Evolutionary conservation across 208 protist genomes (phyloP), one percentile per base, ranked within the genome.

Genomic region (Crithidia mellificae): DNA sequence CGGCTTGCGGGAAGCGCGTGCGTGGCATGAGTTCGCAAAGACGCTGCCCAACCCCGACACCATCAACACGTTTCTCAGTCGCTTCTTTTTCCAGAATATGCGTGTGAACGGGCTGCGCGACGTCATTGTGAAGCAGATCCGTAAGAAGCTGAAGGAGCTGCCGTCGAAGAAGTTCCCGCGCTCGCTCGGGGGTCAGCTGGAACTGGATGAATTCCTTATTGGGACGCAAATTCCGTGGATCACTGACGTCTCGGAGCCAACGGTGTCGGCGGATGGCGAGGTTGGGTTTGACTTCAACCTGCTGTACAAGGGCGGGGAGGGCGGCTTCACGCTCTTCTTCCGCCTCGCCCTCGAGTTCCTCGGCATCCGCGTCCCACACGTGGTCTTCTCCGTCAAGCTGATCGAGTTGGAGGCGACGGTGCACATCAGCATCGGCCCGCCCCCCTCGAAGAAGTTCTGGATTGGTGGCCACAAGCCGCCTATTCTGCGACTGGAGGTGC

Each of bases 381-480:
- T 92, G 32, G 63, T 90, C 36, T 73, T 92, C 62, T 81, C 80
- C 0, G 66, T 88, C 30, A 89, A 89, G 63, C 65, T 94, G 47
- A 41, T 85, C 44, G 79, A 89, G 50, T 57, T 91, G 7, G 63
- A 87, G 49, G 84, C 62, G 3, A 84, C 80, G 12, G 44, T 90
- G 66, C 84, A 85, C 63, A 64, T 94, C n/a, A 93, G 88, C 72
- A 85, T 96, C 57, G 83, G 88, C 9, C 88, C 87, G 2, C 91
- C 91, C 24, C 91, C 91, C 8, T 88, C 84, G n/a, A 88, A 91
- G 64, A 86, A 82, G 68, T 91, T 96, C 52, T 96, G 91, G 88
- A 66, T 96, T 32, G 86, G 78, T 9, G 62, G 67, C n/a, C 84
- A 88, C 69, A 74, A 82, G 44, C 86, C 82, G 17, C 86, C 88